Evolutionary conservation across 441 rosid genomes (phyloP).

Genomic region (Populus trichocarpa): DNA sequence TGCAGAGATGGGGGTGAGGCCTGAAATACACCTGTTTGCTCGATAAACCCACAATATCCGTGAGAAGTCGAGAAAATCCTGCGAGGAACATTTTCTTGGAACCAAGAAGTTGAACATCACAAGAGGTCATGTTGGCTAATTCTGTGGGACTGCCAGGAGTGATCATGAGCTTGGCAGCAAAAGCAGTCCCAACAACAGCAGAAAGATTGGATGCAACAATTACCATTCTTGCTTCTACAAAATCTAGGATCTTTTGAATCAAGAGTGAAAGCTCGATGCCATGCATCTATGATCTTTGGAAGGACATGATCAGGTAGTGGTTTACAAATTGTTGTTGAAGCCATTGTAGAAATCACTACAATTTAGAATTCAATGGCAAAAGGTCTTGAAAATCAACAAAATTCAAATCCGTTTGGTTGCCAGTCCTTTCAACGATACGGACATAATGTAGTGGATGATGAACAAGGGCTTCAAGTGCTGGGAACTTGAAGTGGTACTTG

Average conservation of each 20-base stretch:
- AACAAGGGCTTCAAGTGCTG: conserved; percentile 67
- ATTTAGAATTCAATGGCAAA: conserved; percentile 54
- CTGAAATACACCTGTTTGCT: too few relatives aligned
- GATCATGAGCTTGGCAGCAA: too few relatives aligned
- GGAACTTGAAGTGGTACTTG: conserved; percentile 63
- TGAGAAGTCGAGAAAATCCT: too few relatives aligned
- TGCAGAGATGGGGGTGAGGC: too few relatives aligned
- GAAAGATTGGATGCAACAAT: too few relatives aligned
- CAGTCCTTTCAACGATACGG: conserved; percentile 64
- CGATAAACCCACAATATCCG: too few relatives aligned
- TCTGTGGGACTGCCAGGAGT: too few relatives aligned
- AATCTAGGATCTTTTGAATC: conserved; percentile 22
- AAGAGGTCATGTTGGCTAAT: too few relatives aligned
- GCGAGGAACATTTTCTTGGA: too few relatives aligned
- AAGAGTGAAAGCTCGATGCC: conserved; percentile 65
- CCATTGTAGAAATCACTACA: conserved; percentile 71
- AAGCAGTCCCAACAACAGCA: too few relatives aligned
- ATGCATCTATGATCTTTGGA: conserved; percentile 57
- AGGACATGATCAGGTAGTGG: conserved; percentile 63
- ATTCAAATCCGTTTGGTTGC: conserved; percentile 60
- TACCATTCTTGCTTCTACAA: too few relatives aligned
- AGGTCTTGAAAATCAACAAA: conserved; percentile 62
- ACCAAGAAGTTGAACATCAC: too few relatives aligned
- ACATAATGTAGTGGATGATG: conserved; percentile 74
- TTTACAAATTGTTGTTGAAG: conserved; percentile 67